Evolutionary conservation across 2,329 filamentous ascomycete genomes (phyloP).

Genomic region (Aspergillus udagawae): DNA sequence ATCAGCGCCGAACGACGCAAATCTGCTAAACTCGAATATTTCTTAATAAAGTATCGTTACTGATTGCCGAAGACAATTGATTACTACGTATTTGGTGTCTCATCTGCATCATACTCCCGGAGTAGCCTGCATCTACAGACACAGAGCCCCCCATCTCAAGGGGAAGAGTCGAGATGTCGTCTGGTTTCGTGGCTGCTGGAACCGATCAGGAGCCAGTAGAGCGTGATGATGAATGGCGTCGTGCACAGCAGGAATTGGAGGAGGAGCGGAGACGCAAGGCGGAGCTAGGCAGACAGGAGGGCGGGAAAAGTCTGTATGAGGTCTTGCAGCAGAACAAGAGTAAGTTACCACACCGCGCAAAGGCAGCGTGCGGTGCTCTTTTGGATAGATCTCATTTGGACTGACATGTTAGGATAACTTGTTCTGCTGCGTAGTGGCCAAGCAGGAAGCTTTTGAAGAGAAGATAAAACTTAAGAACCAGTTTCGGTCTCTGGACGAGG

Average conservation of each 20-base stretch:
- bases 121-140: neutral
- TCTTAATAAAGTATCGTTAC: neutral
- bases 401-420: conserved; percentile 42
- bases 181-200: conserved; percentile 44
- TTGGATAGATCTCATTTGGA: conserved; percentile 7
- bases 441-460: conserved; percentile 52
- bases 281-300: conserved; percentile 50
- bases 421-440: conserved; percentile 35
- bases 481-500: conserved; percentile 49
- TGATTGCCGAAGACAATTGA: neutral
- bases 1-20: neutral
- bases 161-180: conserved; percentile 35
- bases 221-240: conserved; percentile 42
- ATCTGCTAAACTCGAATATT: neutral
- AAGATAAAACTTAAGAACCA: conserved; percentile 48
- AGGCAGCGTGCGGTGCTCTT: neutral
- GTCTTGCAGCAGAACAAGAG: conserved; percentile 49
- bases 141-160: neutral
- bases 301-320: conserved; percentile 48
- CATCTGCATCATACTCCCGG: neutral
- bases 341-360: conserved; percentile 27
- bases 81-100: neutral
- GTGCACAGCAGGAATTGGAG: conserved; percentile 44
- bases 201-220: conserved; percentile 38
- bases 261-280: conserved; percentile 43